Evolutionary conservation across 2,329 filamentous ascomycete species (phyloP).

Genomic region (Pseudogymnoascus sp.): DNA sequence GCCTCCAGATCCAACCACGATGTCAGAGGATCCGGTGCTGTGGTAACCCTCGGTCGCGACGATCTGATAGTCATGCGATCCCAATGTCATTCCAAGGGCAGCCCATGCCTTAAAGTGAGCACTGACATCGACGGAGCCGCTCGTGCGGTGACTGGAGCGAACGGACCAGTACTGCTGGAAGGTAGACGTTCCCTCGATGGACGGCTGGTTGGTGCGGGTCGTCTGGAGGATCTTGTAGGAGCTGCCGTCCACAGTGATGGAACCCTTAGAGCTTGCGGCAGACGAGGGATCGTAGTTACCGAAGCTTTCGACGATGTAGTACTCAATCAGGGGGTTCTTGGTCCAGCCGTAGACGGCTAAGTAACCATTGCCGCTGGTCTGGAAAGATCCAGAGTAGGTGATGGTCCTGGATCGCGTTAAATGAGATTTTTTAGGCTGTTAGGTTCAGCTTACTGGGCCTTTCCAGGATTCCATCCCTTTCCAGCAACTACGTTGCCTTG

Average conservation of each 20-base stretch:
- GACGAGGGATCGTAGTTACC: conserved; percentile 42
- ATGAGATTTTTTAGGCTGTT: too few relatives aligned
- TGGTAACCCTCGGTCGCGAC: too few relatives aligned
- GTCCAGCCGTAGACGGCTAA: conserved; percentile 53
- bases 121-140: too few relatives aligned
- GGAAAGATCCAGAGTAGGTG: conserved; percentile 35
- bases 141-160: conserved; percentile 20
- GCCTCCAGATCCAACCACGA: neutral
- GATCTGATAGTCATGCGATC: too few relatives aligned
- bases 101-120: too few relatives aligned
- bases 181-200: conserved; percentile 37
- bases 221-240: conserved; percentile 37
- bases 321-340: conserved; percentile 42
- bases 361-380: conserved; percentile 35
- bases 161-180: conserved; percentile 48
- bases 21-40: too few relatives aligned
- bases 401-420: conserved; percentile 22
- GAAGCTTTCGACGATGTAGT: conserved; percentile 50
- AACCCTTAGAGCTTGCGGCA: conserved; percentile 37
- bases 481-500: too few relatives aligned
- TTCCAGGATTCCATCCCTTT: too few relatives aligned
- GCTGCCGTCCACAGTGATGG: conserved; percentile 44
- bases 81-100: too few relatives aligned
- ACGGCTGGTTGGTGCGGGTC: neutral
- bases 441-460: too few relatives aligned